phyloP scores from a whole-genome alignment of 2,329 filamentous ascomycete species.

The Ophiostoma sp. region DNA sequence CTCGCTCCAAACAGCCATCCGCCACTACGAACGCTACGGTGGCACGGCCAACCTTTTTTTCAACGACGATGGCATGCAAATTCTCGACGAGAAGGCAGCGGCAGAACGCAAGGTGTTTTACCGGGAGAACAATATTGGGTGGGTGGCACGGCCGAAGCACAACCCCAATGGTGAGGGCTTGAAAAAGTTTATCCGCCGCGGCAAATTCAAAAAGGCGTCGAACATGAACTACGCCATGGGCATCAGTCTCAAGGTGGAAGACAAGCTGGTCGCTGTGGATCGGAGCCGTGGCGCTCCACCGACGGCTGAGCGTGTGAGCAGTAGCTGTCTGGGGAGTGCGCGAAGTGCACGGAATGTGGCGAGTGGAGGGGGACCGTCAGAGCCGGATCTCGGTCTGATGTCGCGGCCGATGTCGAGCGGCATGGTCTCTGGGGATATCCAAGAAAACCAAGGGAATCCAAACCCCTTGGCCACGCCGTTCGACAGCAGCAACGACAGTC shows the following conservation, averaged over 20 bases:
- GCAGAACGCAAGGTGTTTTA: conserved; percentile 66
- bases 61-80: conserved; percentile 73
- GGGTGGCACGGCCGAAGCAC: conserved; percentile 66
- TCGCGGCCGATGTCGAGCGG: too few relatives aligned
- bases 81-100: conserved; percentile 62
- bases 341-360: background rate
- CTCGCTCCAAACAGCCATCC: conserved; percentile 75
- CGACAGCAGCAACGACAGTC: conserved; percentile 70
- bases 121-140: conserved; percentile 67
- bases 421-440: too few relatives aligned
- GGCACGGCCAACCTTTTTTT: conserved; percentile 77
- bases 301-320: conserved; percentile 36
- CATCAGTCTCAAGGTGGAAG: conserved; percentile 69
- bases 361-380: background rate
- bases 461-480: background rate
- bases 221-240: conserved; percentile 73
- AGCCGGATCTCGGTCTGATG: too few relatives aligned
- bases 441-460: background rate
- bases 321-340: background rate
- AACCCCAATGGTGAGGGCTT: conserved; percentile 45
- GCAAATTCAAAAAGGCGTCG: conserved; percentile 70
- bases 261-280: conserved; percentile 59
- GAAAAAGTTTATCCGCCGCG: conserved; percentile 61
- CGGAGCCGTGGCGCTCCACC: conserved; percentile 59
- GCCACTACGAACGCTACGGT: conserved; percentile 71